These are phyloP conservation scores for Schwanniomyces polymorphus DNA, from an alignment of 805 yeast species.

Conservation along the genomic window DNA sequence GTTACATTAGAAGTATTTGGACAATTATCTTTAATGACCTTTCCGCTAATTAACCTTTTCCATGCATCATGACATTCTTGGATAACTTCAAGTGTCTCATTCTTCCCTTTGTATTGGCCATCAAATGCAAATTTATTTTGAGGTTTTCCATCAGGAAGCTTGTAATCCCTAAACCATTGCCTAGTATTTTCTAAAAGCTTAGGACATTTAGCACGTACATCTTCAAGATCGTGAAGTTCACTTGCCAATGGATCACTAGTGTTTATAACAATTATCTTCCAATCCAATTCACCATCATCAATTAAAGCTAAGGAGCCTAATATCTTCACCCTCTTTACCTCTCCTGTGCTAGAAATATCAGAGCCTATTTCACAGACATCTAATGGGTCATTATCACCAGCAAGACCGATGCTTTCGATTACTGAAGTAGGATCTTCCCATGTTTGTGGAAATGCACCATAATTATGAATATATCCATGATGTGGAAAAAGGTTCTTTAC, in stretches of 20 bases:
- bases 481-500: slow-evolving; percentile 79
- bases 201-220: slow-evolving; percentile 86
- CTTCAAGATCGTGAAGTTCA: slow-evolving; percentile 85
- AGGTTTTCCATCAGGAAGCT: slow-evolving; percentile 97
- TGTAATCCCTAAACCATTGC: slow-evolving; percentile 98
- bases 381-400: slow-evolving; percentile 48
- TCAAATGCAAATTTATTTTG: slow-evolving; percentile 95
- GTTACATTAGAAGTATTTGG: slow-evolving; percentile 44
- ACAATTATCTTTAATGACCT: slow-evolving; percentile 30
- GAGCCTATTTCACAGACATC: slow-evolving; percentile 87
- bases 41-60: slow-evolving; percentile 70
- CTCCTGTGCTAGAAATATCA: slow-evolving; percentile 63
- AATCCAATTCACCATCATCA: slow-evolving; percentile 89
- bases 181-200: slow-evolving; percentile 91
- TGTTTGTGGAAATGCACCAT: slow-evolving; percentile 89
- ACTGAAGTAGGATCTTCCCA: slow-evolving; percentile 90
- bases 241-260: slow-evolving; percentile 82
- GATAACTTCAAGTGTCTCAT: slow-evolving; percentile 82
- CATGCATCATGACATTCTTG: slow-evolving; percentile 84
- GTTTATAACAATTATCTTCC: slow-evolving; percentile 91
- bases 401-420: slow-evolving; percentile 41
- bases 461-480: slow-evolving; percentile 83
- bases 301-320: slow-evolving; percentile 92
- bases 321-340: slow-evolving; percentile 84
- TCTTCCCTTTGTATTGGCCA: slow-evolving; percentile 86